phyloP scores from a whole-genome alignment of 768 basidiomycete species.

The Lentinula detonsa region DNA sequence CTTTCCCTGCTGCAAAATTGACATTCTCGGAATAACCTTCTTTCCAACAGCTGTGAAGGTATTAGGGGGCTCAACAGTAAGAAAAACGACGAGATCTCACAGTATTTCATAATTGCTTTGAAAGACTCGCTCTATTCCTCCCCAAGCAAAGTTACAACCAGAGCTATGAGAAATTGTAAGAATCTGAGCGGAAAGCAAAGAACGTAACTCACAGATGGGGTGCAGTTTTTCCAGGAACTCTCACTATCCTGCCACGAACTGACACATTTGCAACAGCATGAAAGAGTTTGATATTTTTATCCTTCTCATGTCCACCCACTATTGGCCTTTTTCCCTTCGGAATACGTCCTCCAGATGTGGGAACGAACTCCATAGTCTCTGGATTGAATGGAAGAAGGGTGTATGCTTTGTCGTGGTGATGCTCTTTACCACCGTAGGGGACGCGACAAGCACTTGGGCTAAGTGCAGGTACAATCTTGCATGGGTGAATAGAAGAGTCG shows the following conservation, averaged over 20 bases:
- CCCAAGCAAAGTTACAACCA: slow-evolving; percentile 3
- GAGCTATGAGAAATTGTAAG: neutral
- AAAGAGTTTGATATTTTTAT: slow-evolving; percentile 38
- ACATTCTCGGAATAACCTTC: neutral
- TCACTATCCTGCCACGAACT: slow-evolving; percentile 23
- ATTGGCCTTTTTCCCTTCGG: slow-evolving; percentile 36
- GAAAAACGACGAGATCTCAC: neutral
- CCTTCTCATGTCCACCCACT: slow-evolving; percentile 45
- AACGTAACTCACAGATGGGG: slow-evolving; percentile 34
- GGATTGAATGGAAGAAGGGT: slow-evolving; percentile 22
- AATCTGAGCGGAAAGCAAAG: too few relatives aligned
- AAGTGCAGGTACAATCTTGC: slow-evolving; percentile 9
- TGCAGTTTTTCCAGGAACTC: slow-evolving; percentile 48
- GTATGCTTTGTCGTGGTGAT: slow-evolving; percentile 36
- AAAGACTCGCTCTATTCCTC: neutral
- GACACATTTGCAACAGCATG: slow-evolving; percentile 25
- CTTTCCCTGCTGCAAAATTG: neutral
- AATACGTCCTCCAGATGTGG: slow-evolving; percentile 33
- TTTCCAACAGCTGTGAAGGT: neutral
- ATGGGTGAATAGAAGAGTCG: neutral
- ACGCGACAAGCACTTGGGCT: slow-evolving; percentile 27
- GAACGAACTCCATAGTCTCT: slow-evolving; percentile 45
- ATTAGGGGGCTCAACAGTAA: too few relatives aligned
- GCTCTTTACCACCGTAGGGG: slow-evolving; percentile 35
- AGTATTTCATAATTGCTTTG: slow-evolving; percentile 2